These are phyloP conservation scores for Dendrobium officinale DNA, from an alignment of 106 monocot genomes.

Conservation along the genomic window DNA sequence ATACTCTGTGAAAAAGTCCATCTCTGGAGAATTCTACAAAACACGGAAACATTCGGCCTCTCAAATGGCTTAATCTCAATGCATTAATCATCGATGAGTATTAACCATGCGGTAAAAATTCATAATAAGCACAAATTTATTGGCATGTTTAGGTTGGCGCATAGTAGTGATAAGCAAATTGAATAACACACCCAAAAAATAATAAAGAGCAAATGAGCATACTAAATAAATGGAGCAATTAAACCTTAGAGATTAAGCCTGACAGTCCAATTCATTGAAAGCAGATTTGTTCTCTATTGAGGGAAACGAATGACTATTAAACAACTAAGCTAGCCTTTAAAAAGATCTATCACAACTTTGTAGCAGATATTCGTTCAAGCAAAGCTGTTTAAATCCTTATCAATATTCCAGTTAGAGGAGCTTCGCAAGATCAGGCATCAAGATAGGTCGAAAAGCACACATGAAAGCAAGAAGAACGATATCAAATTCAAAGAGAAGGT, in stretches of 20 bases:
- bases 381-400: neutral
- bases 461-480: neutral
- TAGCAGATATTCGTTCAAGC: neutral
- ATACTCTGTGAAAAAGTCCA: constrained; percentile 47
- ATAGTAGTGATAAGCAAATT: neutral
- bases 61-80: neutral
- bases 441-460: neutral
- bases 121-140: neutral
- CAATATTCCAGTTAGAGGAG: neutral
- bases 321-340: neutral
- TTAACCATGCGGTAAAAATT: neutral
- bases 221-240: neutral
- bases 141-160: neutral
- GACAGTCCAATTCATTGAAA: neutral
- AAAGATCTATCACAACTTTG: neutral
- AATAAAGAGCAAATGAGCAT: neutral
- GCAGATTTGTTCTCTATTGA: neutral
- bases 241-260: neutral
- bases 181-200: neutral
- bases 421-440: neutral
- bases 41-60: neutral
- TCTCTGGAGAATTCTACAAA: constrained; percentile 32
- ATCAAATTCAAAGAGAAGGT: neutral
- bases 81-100: neutral
- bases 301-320: neutral